These are phyloP conservation scores for Cryptosporidium baileyi DNA, from an alignment of 169 alveolate species.

Conservation along the genomic window DNA sequence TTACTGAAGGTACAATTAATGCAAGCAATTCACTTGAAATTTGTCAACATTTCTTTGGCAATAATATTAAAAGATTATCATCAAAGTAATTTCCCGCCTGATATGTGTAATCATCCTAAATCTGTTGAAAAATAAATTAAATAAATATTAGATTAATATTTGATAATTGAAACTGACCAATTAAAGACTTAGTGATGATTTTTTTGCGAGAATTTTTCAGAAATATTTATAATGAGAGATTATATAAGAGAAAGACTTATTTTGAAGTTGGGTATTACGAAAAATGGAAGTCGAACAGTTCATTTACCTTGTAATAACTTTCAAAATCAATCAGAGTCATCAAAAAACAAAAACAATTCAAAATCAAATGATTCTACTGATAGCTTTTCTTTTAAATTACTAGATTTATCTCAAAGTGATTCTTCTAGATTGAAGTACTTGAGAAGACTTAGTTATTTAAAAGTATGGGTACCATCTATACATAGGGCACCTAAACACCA, in stretches of 20 bases:
- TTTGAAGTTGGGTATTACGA: conserved; percentile 28
- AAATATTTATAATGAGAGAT: conserved; percentile 55
- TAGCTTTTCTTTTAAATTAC: conserved; percentile 4
- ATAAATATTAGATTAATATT: too few relatives aligned
- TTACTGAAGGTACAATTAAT: conserved; percentile 42
- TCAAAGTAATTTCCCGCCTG: conserved; percentile 36
- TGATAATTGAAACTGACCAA: too few relatives aligned
- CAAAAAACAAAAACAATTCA: neutral
- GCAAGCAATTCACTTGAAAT: conserved; percentile 59
- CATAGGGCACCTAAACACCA: conserved; percentile 74
- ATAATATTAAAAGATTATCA: conserved; percentile 6
- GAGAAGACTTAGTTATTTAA: conserved; percentile 51
- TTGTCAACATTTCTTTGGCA: conserved; percentile 15
- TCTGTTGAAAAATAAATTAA: neutral
- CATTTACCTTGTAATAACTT: neutral
- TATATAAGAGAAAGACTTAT: conserved; percentile 30
- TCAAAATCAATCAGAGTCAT: neutral
- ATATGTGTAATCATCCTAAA: neutral
- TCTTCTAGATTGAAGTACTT: conserved; percentile 39
- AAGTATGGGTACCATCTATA: conserved; percentile 74
- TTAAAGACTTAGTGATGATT: too few relatives aligned
- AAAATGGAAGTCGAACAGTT: neutral
- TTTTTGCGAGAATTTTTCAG: too few relatives aligned
- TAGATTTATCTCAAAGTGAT: conserved; percentile 30
- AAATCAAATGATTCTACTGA: neutral